Evolutionary conservation across 805 yeast species (phyloP), one percentile per base, ranked within the genome.

Genomic region (Candida incommunis): DNA sequence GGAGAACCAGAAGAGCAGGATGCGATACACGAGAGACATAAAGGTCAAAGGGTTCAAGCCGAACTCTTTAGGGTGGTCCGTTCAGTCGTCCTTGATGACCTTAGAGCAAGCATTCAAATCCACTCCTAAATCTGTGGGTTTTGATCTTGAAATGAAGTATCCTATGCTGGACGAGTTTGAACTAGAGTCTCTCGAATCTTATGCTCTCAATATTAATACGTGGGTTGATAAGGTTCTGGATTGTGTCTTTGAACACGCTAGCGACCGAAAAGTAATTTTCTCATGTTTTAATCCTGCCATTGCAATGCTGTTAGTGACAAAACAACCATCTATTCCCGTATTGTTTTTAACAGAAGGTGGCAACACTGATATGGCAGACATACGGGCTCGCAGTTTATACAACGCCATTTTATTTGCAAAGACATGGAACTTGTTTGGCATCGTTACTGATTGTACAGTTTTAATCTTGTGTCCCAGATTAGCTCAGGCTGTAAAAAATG

Each of bases 371-470:
- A 31, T 31, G 37, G 37, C 37, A n/a, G 20, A 31, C 37, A 16
- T 31, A 5, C 20, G 37, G 5, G 37, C 37, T 9, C 37, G 37
- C 18, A 31, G 18, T 31, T 13, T 31, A 5, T 18, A 18, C 37
- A 31, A 31, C 20, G 37, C 37, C 18, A 31, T 31, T 9, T 5
- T 16, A 18, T 31, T 31, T 31, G 37, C 37, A 3, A 80, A 79
- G 50, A 79, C 80, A 50, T 90, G 96, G 96, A 85, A 87, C 55
- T 63, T 90, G 46, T 70, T 90, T 47, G 97, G 97, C 15, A 79
- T 90, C 49, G 97, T 90, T 2, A 76, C 88, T 40, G 96, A 92
- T 5, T 88, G 95, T 3, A 73, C 75, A 41, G 86, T 96, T 0
- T 70, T 90, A 46, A 79, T 90, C 16, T 74, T 75, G 58, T 83